These are phyloP conservation scores for Pseudopyrenochaeta lycopersici DNA, from an alignment of 2,329 filamentous ascomycete species.

Conservation along the genomic window DNA sequence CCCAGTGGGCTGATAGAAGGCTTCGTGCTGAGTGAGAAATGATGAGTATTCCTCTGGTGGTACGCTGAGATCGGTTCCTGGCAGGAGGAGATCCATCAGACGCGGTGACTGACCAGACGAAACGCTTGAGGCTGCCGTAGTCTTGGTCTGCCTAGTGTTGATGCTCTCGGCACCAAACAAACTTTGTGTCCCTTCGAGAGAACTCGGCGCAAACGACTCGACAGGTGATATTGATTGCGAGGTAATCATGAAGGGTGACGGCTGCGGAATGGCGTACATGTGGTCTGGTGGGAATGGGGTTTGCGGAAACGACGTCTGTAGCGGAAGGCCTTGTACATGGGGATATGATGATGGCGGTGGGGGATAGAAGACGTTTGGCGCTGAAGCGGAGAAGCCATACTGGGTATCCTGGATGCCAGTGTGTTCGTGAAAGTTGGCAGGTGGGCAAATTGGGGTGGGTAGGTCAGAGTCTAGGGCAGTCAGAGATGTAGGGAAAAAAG, in stretches of 20 bases:
- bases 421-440: slow-evolving; percentile 5
- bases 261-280: slow-evolving; percentile 20
- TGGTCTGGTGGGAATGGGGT: slow-evolving; percentile 13
- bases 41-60: slow-evolving; percentile 49
- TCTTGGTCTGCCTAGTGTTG: slow-evolving; percentile 31
- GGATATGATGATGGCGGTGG: slow-evolving; percentile 17
- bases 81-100: slow-evolving; percentile 58
- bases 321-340: slow-evolving; percentile 14
- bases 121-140: slow-evolving; percentile 45
- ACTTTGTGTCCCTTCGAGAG: slow-evolving; percentile 46
- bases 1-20: slow-evolving; percentile 43
- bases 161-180: slow-evolving; percentile 49
- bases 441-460: slow-evolving; percentile 9
- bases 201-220: slow-evolving; percentile 46
- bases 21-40: slow-evolving; percentile 46
- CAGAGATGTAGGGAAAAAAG: slow-evolving; percentile 5
- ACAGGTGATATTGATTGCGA: slow-evolving; percentile 38
- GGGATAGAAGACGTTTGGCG: slow-evolving; percentile 20
- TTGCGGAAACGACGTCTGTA: slow-evolving; percentile 19
- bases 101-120: slow-evolving; percentile 59
- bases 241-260: slow-evolving; percentile 33
- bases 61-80: slow-evolving; percentile 57
- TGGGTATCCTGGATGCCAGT: slow-evolving; percentile 9
- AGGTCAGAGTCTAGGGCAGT: slow-evolving; percentile 19
- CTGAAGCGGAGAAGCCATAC: slow-evolving; percentile 10